Percentiles rank a stretch among this genome's conserved stretches.
Conservation (phyloP, 805 yeast genomes). For the Wickerhamiella hasegawae region DNA sequence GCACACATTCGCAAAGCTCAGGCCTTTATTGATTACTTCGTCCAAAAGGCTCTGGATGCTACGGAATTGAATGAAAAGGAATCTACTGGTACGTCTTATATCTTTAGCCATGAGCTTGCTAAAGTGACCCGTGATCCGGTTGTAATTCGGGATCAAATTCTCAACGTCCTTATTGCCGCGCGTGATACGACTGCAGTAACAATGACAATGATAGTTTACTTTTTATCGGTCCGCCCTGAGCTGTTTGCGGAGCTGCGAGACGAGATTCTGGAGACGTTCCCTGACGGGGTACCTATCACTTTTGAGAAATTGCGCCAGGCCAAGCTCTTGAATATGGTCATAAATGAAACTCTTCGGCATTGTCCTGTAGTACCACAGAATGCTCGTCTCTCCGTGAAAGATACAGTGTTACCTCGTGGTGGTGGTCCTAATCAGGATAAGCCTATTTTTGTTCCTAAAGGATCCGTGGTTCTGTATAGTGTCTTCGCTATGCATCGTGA, state of each 20-base stretch:
- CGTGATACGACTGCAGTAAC: slow-evolving; percentile 35
- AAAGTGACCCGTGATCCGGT: slow-evolving; percentile 28
- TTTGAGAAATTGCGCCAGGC: slow-evolving; percentile 29
- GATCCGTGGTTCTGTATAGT: slow-evolving; percentile 24
- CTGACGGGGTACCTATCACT: slow-evolving; percentile 18
- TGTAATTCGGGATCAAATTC: slow-evolving; percentile 28
- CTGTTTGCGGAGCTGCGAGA: slow-evolving; percentile 23
- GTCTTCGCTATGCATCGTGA: slow-evolving; percentile 27
- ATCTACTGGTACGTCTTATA: slow-evolving; percentile 21
- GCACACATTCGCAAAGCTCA: slow-evolving; percentile 15
- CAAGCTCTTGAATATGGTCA: slow-evolving; percentile 28
- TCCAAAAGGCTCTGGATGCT: slow-evolving; percentile 10
- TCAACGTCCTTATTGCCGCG: slow-evolving; percentile 31
- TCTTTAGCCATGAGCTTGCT: slow-evolving; percentile 29
- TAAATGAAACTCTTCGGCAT: slow-evolving; percentile 30
- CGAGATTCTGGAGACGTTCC: slow-evolving; percentile 12
- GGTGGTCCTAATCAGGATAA: slow-evolving; percentile 25
- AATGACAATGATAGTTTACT: slow-evolving; percentile 25
- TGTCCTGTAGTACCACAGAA: slow-evolving; percentile 33
- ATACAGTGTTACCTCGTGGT: slow-evolving; percentile 34
- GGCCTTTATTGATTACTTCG: slow-evolving; percentile 22
- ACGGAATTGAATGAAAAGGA: slow-evolving; percentile 20
- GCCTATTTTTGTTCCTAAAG: slow-evolving; percentile 26
- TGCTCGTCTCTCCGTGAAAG: slow-evolving; percentile 26
- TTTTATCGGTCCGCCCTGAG: slow-evolving; percentile 26